Evolutionary conservation across 2,329 filamentous ascomycete genomes (phyloP).

Genomic region (Ustulina deusta): DNA sequence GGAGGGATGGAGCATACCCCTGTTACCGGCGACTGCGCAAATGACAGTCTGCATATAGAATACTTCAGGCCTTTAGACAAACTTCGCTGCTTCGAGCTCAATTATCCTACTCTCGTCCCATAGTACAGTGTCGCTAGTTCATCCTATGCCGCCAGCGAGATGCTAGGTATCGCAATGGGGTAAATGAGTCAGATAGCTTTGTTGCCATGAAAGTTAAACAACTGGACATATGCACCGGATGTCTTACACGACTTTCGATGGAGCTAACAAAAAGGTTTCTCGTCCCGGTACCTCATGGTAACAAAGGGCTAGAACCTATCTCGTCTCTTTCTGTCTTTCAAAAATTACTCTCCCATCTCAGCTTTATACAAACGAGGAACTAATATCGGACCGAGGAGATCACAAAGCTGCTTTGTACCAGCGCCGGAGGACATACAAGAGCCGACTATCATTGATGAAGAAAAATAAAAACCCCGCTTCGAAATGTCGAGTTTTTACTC

Average conservation of each 20-base stretch:
- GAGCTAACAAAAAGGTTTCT: not conserved
- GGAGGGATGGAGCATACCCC: not conserved
- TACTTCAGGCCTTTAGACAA: not conserved
- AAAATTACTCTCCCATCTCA: not conserved
- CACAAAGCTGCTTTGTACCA: conserved; percentile 8
- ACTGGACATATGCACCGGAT: not conserved
- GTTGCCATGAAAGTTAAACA: not conserved
- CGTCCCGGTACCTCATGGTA: not conserved
- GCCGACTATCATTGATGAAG: not conserved
- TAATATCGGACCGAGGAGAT: too few relatives aligned
- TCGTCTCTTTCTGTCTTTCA: not conserved
- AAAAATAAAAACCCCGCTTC: not conserved
- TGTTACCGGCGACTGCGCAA: not conserved
- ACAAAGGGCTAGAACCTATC: not conserved
- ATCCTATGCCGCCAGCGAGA: not conserved
- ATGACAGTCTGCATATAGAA: not conserved
- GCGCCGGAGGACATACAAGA: not conserved
- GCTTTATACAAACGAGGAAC: not conserved
- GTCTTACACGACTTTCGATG: not conserved
- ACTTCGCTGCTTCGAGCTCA: not conserved
- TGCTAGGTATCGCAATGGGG: not conserved
- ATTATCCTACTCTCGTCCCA: too few relatives aligned
- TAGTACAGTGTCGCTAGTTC: not conserved
- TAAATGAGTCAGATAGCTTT: not conserved
- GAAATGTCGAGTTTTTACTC: not conserved